phyloP scores from a whole-genome alignment of 2,329 filamentous ascomycete genomes.

The Exophiala viscosa region DNA sequence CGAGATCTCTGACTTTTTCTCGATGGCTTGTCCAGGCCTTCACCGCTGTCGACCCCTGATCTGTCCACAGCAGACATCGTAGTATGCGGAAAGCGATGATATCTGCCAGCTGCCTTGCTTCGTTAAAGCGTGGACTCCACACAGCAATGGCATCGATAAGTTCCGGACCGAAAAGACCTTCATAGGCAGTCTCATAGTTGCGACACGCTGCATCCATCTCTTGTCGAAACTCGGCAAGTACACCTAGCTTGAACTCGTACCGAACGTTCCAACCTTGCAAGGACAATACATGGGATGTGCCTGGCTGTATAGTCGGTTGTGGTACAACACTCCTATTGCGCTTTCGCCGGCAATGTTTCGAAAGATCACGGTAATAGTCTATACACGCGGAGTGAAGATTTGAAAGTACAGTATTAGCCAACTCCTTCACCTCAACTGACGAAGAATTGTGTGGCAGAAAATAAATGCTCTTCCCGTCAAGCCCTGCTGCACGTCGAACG shows the following conservation, averaged over 20 bases:
- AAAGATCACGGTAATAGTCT: constrained; percentile 91
- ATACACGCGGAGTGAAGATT: constrained; percentile 70
- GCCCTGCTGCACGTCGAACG: constrained; percentile 72
- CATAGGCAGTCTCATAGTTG: constrained; percentile 83
- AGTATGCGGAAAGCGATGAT: constrained; percentile 74
- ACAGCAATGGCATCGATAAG: constrained; percentile 83
- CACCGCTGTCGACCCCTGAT: constrained; percentile 73
- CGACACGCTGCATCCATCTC: constrained; percentile 85
- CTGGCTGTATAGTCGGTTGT: constrained; percentile 76
- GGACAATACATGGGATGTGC: constrained; percentile 81
- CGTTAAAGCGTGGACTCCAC: constrained; percentile 87
- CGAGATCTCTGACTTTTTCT: constrained; percentile 67
- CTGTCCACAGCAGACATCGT: constrained; percentile 76
- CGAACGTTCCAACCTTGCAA: constrained; percentile 85
- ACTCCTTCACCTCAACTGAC: constrained; percentile 65
- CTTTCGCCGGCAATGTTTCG: constrained; percentile 88
- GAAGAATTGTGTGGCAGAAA: constrained; percentile 74
- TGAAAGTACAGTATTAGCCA: constrained; percentile 68
- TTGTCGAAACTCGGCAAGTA: constrained; percentile 88
- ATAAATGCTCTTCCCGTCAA: constrained; percentile 83
- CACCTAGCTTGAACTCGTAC: constrained; percentile 88
- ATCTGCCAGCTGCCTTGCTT: constrained; percentile 85
- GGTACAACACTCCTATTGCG: constrained; percentile 73
- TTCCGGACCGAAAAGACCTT: constrained; percentile 74
- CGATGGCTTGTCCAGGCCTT: constrained; percentile 77